phyloP scores from a whole-genome alignment of 2,329 filamentous ascomycete genomes.

The Achaetomium macrosporum region DNA sequence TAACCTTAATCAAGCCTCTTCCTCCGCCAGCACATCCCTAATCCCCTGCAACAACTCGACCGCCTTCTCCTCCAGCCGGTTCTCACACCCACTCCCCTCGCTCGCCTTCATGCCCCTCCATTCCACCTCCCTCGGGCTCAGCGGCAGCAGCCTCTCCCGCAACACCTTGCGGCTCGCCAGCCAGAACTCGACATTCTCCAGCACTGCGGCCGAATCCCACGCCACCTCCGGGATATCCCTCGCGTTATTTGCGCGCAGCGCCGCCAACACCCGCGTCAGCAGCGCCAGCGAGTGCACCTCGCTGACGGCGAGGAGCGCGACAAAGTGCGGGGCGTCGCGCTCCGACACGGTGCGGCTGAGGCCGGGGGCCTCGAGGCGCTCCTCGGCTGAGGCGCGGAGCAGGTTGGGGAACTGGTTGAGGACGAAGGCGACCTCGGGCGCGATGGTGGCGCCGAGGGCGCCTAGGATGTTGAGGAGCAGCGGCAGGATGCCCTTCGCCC shows the following conservation, averaged over 20 bases:
- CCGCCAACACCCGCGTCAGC: slow-evolving; percentile 65
- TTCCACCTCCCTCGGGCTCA: slow-evolving; percentile 65
- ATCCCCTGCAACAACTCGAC: slow-evolving; percentile 61
- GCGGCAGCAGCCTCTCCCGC: slow-evolving; percentile 65
- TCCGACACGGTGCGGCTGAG: slow-evolving; percentile 45
- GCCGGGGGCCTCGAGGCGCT: slow-evolving; percentile 60
- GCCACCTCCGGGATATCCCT: slow-evolving; percentile 63
- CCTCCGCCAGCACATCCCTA: slow-evolving; percentile 47
- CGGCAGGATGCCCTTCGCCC: slow-evolving; percentile 82
- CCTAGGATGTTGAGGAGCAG: slow-evolving; percentile 83
- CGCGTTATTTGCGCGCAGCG: slow-evolving; percentile 59
- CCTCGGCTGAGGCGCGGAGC: slow-evolving; percentile 63
- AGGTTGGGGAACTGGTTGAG: slow-evolving; percentile 84
- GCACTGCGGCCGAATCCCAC: slow-evolving; percentile 66
- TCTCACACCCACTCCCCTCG: slow-evolving; percentile 47
- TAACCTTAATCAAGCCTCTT: slow-evolving; percentile 25
- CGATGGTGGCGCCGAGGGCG: slow-evolving; percentile 73
- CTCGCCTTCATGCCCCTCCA: slow-evolving; percentile 44
- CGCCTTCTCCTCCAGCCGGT: slow-evolving; percentile 68
- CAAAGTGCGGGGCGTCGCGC: slow-evolving; percentile 48
- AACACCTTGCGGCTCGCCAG: slow-evolving; percentile 63
- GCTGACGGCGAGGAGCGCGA: slow-evolving; percentile 67
- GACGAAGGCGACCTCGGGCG: slow-evolving; percentile 78
- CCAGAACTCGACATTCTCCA: slow-evolving; percentile 81
- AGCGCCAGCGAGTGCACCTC: slow-evolving; percentile 77